Evolutionary conservation across 2,329 filamentous ascomycete species (phyloP).

Genomic region (Acephala macrosclerotiorum): DNA sequence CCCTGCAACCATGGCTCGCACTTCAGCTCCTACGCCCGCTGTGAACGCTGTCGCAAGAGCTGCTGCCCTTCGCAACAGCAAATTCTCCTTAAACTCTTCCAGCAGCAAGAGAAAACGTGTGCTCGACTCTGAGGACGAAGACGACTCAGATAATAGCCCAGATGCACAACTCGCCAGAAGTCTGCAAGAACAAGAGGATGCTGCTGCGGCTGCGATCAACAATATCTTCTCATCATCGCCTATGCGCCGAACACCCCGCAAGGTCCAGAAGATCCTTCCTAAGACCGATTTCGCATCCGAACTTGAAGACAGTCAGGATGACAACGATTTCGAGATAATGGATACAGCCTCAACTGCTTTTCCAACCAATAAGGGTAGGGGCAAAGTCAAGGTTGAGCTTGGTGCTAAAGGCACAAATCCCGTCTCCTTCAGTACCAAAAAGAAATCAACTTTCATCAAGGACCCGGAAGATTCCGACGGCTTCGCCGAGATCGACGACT

Average conservation of each 20-base stretch:
- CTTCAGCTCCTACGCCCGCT: constrained; percentile 21
- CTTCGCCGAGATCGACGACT: constrained; percentile 32
- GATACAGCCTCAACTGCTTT: constrained; percentile 10
- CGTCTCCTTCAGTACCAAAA: constrained; percentile 30
- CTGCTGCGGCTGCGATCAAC: constrained; percentile 32
- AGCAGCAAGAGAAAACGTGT: constrained; percentile 52
- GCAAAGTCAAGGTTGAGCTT: constrained; percentile 38
- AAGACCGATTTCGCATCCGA: constrained; percentile 27
- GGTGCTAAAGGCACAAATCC: constrained; percentile 36
- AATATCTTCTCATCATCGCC: constrained; percentile 19
- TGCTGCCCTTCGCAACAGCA: constrained; percentile 56
- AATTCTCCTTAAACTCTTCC: constrained; percentile 53
- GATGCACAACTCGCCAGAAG: constrained; percentile 62
- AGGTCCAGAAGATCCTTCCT: constrained; percentile 24
- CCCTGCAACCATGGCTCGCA: constrained; percentile 15
- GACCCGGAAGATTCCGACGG: constrained; percentile 33
- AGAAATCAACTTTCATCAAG: constrained; percentile 21
- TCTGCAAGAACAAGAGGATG: constrained; percentile 63
- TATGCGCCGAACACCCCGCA: constrained; percentile 31
- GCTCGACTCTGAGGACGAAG: constrained; percentile 50
- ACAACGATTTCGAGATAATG: constrained; percentile 33
- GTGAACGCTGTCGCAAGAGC: constrained; percentile 54
- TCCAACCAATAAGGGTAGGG: constrained; percentile 15
- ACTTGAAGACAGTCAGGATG: constrained; percentile 46
- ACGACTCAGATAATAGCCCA: constrained; percentile 49